Evolutionary conservation across 2,329 filamentous ascomycete genomes (phyloP), one percentile per base, ranked within the genome.

Genomic region (Eurotiales sp.): DNA sequence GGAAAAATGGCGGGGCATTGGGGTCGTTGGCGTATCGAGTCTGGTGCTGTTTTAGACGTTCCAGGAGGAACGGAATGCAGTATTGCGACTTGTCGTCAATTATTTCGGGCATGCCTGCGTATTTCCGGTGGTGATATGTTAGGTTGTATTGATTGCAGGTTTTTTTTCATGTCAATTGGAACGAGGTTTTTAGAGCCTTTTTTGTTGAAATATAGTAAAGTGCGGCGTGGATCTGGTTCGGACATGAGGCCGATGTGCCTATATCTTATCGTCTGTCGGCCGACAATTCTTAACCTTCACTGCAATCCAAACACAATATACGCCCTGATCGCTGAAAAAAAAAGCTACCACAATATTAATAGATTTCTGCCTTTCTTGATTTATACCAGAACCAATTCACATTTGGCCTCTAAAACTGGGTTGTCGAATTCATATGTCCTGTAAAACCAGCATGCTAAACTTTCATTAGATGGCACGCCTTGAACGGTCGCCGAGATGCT

Each of bases 41-140:
- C 55, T 72, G 73, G 64, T 86, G 80, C 30, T 67, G 56, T 53
- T 75, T 65, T 51, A 89, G 74, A 41, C 77, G 80, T 34, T 80
- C 72, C 30, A 87, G 77, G 55, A 90, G 86, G 68, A 92, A 93
- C 19, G 87, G 85, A 57, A 91, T 81, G 72, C 86, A 90, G 66
- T 88, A 78, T 52, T 84, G 78, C 40, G 85, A 86, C 70, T 90
- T 92, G 76, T 91, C 88, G 73, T 92, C 87, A 61, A 85, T 62
- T 56, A 89, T 82, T 54, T 72, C 64, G 43, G 74, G 59, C 75
- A 79, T 79, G 14, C 23, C 46, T 34, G 21, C 3, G n/a, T 21
- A 12, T 42, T 27, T 27, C 8, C 5, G 17, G 4, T 5, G 27
- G 21, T 2, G 15, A 4, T 4, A 36, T 3, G 15, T 8, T 11